Percentiles rank a stretch among this genome's conserved stretches.
Conservation (phyloP, 176 grass and related monocot species). For the Carex pumila region DNA sequence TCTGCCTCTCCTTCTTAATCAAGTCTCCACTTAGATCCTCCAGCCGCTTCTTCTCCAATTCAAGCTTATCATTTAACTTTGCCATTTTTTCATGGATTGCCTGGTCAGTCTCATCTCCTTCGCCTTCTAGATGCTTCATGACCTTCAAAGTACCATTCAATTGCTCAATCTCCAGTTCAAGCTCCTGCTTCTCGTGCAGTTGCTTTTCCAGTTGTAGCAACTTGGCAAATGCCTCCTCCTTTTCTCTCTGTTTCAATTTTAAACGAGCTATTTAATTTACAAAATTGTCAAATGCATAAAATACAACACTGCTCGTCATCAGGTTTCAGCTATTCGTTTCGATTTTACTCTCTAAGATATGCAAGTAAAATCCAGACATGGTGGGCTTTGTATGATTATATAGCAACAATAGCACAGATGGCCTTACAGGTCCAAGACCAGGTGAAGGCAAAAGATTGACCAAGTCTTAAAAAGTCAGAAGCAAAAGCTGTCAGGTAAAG, state of each 20-base stretch:
- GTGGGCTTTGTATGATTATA: not conserved
- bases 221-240: constrained; percentile 68
- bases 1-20: constrained; percentile 70
- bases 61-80: constrained; percentile 54
- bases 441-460: not conserved
- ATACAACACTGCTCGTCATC: not conserved
- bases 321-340: not conserved
- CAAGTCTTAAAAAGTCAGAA: not conserved
- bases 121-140: constrained; percentile 83
- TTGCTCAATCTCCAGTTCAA: constrained; percentile 75
- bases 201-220: constrained; percentile 78
- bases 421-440: not conserved
- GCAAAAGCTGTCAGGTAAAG: not conserved
- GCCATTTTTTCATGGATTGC: constrained; percentile 78
- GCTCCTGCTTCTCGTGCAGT: constrained; percentile 72
- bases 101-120: constrained; percentile 79
- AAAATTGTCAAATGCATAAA: not conserved
- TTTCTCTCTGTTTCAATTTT: constrained; percentile 62
- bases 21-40: constrained; percentile 55
- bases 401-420: not conserved
- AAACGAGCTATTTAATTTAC: not conserved
- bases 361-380: not conserved
- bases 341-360: not conserved
- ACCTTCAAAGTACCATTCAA: constrained; percentile 82
- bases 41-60: constrained; percentile 51